These are phyloP conservation scores for Globisporangium polare DNA, from an alignment of 352 stramenopile genomes.

Conservation along the genomic window DNA sequence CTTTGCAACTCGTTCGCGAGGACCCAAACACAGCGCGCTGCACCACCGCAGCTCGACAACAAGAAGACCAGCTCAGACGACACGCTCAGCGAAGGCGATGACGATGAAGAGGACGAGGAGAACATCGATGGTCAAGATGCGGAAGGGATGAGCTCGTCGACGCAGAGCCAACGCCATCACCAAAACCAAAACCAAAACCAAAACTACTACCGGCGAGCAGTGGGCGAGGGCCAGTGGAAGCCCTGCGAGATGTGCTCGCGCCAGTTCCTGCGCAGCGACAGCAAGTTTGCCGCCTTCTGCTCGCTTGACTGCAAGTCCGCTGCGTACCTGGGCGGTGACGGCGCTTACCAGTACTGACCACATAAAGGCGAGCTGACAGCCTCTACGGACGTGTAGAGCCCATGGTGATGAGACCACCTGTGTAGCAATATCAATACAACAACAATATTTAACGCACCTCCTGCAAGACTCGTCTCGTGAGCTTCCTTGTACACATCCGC, in stretches of 20 bases:
- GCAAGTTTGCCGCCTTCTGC: constrained; percentile 29
- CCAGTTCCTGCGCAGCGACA: constrained; percentile 26
- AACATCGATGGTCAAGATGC: too few species aligned
- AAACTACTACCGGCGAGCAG: constrained; percentile 12
- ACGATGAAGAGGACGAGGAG: neutral
- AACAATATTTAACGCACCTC: neutral
- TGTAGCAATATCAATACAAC: neutral
- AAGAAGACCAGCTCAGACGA: neutral
- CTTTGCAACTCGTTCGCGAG: constrained; percentile 34
- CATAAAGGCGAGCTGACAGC: too few species aligned
- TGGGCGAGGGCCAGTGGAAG: constrained; percentile 19
- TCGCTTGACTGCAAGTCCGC: constrained; percentile 43
- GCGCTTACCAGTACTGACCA: neutral
- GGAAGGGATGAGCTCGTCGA: neutral
- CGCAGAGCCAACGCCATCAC: constrained; percentile 7
- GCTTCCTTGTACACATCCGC: too few species aligned
- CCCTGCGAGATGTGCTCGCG: constrained; percentile 34
- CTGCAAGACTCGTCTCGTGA: too few species aligned
- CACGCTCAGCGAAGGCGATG: neutral
- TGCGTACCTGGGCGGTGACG: constrained; percentile 24
- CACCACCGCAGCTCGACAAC: constrained; percentile 9
- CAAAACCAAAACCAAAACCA: too few species aligned
- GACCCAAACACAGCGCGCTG: constrained; percentile 14
- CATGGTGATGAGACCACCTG: too few species aligned
- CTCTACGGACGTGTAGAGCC: too few species aligned